These are phyloP conservation scores for Leccinum sublutescens DNA, from an alignment of 768 basidiomycete species.

Conservation along the genomic window DNA sequence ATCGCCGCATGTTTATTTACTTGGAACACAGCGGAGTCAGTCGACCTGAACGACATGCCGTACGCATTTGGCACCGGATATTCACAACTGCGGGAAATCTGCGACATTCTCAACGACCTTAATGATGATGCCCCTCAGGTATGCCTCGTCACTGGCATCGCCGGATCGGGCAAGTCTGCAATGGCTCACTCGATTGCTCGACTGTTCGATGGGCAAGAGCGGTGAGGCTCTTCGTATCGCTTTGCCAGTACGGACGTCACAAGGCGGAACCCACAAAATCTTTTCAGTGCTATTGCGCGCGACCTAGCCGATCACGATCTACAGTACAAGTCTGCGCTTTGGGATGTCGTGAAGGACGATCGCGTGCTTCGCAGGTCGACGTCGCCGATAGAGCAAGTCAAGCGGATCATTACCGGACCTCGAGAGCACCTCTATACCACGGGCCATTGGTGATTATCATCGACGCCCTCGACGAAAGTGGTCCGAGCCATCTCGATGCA, in stretches of 20 bases:
- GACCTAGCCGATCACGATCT: neutral
- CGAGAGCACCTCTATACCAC: neutral
- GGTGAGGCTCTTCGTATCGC: neutral
- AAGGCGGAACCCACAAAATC: too few species aligned
- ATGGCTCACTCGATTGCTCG: neutral
- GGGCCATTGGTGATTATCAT: neutral
- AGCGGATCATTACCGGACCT: neutral
- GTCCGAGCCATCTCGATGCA: too few species aligned
- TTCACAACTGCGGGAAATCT: neutral
- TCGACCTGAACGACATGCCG: neutral
- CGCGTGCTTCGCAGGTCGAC: neutral
- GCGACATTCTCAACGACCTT: neutral
- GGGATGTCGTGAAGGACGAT: neutral
- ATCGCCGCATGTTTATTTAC: neutral
- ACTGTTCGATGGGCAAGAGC: neutral
- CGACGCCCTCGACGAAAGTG: neutral
- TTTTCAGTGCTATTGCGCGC: neutral
- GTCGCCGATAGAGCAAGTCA: neutral
- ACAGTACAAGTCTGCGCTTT: neutral
- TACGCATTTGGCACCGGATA: neutral
- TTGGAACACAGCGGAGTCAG: neutral
- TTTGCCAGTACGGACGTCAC: neutral
- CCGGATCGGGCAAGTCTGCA: neutral
- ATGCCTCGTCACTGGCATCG: neutral
- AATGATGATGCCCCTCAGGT: neutral